Percentiles rank a stretch among this genome's conserved stretches.
phyloP scores from a whole-genome alignment of 2,329 filamentous ascomycete genomes.

The Diaporthe citriasiana region DNA sequence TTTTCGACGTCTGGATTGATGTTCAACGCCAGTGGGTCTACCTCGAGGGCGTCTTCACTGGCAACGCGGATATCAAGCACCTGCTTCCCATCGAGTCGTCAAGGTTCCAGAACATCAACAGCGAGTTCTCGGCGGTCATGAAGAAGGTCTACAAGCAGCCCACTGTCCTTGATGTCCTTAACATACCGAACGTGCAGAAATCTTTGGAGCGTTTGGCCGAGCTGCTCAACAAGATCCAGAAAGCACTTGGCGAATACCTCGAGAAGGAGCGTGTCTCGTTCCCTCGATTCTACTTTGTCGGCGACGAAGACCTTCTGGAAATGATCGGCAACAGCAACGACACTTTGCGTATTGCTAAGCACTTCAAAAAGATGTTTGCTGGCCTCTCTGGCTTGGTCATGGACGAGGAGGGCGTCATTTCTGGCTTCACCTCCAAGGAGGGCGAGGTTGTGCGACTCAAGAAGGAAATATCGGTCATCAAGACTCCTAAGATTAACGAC shows the following conservation, averaged over 20 bases:
- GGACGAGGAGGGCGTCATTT: slow-evolving; percentile 90
- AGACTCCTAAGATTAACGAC: slow-evolving; percentile 97
- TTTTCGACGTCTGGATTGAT: slow-evolving; percentile 99
- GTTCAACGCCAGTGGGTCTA: slow-evolving; percentile 99
- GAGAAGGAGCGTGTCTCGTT: slow-evolving; percentile 98
- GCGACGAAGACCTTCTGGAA: slow-evolving; percentile 96
- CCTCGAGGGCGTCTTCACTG: slow-evolving; percentile 97
- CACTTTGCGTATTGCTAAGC: slow-evolving; percentile 94
- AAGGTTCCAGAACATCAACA: slow-evolving; percentile 99
- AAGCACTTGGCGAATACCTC: slow-evolving; percentile 97
- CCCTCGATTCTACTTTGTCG: slow-evolving; percentile 99
- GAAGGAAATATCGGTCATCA: slow-evolving; percentile 91
- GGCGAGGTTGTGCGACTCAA: slow-evolving; percentile 89
- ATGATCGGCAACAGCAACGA: slow-evolving; percentile 99
- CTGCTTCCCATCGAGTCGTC: slow-evolving; percentile 96
- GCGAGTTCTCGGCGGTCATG: slow-evolving; percentile 98
- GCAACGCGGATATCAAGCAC: slow-evolving; percentile 99
- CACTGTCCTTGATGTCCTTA: slow-evolving; percentile 94
- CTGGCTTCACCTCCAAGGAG: slow-evolving; percentile 95
- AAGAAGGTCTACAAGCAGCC: slow-evolving; percentile 99
- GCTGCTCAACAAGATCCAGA: slow-evolving; percentile 98
- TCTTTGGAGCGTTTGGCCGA: slow-evolving; percentile 96
- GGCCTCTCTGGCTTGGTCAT: slow-evolving; percentile 91
- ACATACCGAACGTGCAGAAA: slow-evolving; percentile 95
- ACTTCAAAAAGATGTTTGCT: slow-evolving; percentile 99